phyloP scores from a whole-genome alignment of 1,284 basidiomycete species.

The Cystobasidiaceae sp. region DNA sequence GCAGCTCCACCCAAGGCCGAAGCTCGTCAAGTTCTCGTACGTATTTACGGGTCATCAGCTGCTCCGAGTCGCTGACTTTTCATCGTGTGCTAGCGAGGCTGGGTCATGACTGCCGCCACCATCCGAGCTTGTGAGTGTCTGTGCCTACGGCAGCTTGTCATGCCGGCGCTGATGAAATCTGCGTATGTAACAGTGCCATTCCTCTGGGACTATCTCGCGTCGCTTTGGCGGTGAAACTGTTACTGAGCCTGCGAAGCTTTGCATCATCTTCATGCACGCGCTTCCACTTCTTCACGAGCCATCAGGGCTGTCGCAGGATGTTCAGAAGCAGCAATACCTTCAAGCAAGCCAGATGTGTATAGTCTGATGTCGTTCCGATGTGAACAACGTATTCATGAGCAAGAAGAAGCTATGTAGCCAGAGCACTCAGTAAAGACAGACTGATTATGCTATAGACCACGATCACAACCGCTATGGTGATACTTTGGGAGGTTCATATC shows the following conservation, averaged over 20 bases:
- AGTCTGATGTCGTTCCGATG: no score
- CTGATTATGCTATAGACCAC: no score
- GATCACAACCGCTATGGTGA: no score
- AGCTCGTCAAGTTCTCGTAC: conserved; percentile 18
- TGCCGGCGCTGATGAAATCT: not conserved
- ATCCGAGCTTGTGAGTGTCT: conserved; percentile 15
- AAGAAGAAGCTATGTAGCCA: no score
- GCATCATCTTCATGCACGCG: not conserved
- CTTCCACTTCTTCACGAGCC: not conserved
- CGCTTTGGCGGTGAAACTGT: not conserved
- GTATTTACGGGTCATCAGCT: not conserved
- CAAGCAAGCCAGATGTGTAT: no score
- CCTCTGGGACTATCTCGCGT: conserved; percentile 20
- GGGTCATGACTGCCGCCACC: conserved; percentile 20
- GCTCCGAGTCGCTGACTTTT: not conserved
- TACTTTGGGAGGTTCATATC: not conserved
- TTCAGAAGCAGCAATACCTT: no score
- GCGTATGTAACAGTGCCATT: conserved; percentile 8
- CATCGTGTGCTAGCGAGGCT: conserved; percentile 4
- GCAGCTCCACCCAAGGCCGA: conserved; percentile 2
- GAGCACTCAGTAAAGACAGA: no score
- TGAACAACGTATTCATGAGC: no score
- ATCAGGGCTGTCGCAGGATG: not conserved
- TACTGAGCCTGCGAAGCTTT: not conserved
- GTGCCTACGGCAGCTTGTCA: not conserved